Conservation (phyloP, 345 rosid species). For the Citrus reticulata region DNA sequence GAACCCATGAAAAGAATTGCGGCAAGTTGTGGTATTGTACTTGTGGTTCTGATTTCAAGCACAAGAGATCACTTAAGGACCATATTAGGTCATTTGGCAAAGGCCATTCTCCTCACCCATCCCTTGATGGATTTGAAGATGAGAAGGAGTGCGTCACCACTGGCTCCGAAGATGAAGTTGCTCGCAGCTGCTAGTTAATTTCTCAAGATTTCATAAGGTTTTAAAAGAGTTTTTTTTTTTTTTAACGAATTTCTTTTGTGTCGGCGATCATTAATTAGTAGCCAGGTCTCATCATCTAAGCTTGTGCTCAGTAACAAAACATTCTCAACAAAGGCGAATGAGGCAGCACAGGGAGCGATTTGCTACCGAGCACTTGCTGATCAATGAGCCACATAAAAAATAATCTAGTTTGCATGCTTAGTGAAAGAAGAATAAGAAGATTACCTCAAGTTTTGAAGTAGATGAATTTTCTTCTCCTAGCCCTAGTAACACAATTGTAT, state of each 20-base stretch:
- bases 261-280: neutral
- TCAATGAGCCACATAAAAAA: slow-evolving; percentile 22
- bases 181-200: slow-evolving; percentile 4
- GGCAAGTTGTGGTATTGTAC: slow-evolving; percentile 97
- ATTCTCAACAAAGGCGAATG: slow-evolving; percentile 31
- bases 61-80: slow-evolving; percentile 95
- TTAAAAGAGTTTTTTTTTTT: neutral
- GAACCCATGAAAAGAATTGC: slow-evolving; percentile 97
- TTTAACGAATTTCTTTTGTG: neutral
- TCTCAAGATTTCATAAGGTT: neutral
- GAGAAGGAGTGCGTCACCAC: slow-evolving; percentile 60
- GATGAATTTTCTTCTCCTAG: slow-evolving; percentile 56
- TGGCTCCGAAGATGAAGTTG: slow-evolving; percentile 50
- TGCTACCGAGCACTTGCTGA: slow-evolving; percentile 64
- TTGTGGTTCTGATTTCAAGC: slow-evolving; percentile 97
- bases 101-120: slow-evolving; percentile 89
- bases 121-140: slow-evolving; percentile 58
- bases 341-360: slow-evolving; percentile 45
- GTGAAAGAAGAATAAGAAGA: slow-evolving; percentile 14
- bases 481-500: neutral
- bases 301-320: slow-evolving; percentile 75
- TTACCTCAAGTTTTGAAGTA: slow-evolving; percentile 48
- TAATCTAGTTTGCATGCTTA: neutral
- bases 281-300: slow-evolving; percentile 23
- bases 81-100: slow-evolving; percentile 90